phyloP scores from a whole-genome alignment of 345 rosid species.

The Aegle marmelos region DNA sequence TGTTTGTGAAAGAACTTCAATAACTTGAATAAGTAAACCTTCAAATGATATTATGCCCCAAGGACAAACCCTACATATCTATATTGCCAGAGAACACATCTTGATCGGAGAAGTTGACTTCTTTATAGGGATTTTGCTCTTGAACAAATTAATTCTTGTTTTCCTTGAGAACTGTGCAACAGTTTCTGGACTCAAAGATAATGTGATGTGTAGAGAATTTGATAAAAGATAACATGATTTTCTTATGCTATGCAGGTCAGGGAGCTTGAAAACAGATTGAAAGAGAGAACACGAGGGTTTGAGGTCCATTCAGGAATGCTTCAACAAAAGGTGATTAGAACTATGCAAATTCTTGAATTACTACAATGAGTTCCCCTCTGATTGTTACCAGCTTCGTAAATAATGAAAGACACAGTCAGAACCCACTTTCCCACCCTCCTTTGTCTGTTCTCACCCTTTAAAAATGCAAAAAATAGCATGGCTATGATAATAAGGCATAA shows the following conservation, averaged over 20 bases:
- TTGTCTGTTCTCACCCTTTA: neutral
- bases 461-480: no score
- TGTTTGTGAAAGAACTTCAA: neutral
- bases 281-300: conserved; percentile 23
- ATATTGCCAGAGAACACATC: neutral
- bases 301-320: conserved; percentile 28
- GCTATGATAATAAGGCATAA: no score
- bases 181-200: neutral
- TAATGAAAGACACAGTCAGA: neutral
- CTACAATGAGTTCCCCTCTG: neutral
- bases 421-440: neutral
- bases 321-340: conserved; percentile 32
- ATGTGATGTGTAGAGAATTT: neutral
- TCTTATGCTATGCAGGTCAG: conserved; percentile 24
- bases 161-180: neutral
- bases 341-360: neutral
- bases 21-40: neutral
- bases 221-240: neutral
- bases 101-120: neutral
- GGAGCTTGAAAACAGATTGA: conserved; percentile 33
- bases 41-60: neutral
- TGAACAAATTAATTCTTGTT: neutral
- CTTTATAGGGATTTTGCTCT: no score
- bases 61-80: neutral
- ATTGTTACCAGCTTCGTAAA: neutral